Evolutionary conservation across 1,139 yeast species (phyloP).

Genomic region (Hanseniaspora uvarum): DNA sequence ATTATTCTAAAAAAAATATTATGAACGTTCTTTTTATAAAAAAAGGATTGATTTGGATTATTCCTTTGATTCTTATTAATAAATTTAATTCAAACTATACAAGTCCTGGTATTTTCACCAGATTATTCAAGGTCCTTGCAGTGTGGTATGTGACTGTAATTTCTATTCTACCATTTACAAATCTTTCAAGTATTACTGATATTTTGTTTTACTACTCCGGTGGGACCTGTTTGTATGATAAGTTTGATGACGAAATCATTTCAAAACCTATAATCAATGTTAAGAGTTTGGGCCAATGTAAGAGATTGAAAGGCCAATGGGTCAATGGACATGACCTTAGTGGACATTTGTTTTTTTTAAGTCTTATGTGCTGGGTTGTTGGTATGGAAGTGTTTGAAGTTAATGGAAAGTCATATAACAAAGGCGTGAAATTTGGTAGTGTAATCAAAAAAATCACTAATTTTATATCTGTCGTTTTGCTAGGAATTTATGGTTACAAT

Average conservation of each 20-base stretch:
- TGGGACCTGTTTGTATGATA: constrained; percentile 46
- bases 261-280: neutral
- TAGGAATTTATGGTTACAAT: constrained; percentile 17
- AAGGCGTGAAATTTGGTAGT: neutral
- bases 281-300: constrained; percentile 43
- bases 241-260: constrained; percentile 21
- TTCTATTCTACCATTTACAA: constrained; percentile 17
- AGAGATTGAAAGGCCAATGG: constrained; percentile 64
- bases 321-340: constrained; percentile 91
- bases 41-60: constrained; percentile 12
- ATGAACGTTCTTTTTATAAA: constrained; percentile 13
- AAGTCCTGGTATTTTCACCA: neutral
- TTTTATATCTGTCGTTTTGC: neutral
- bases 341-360: constrained; percentile 78
- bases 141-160: constrained; percentile 8
- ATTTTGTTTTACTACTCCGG: constrained; percentile 69
- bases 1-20: constrained; percentile 11
- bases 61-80: neutral
- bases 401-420: constrained; percentile 3
- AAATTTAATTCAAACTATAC: neutral
- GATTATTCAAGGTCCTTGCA: neutral
- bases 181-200: constrained; percentile 60
- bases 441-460: neutral
- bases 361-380: constrained; percentile 49
- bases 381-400: constrained; percentile 14